phyloP scores from a whole-genome alignment of 1,284 basidiomycete species.

The Moesziomyces globuligerus region DNA sequence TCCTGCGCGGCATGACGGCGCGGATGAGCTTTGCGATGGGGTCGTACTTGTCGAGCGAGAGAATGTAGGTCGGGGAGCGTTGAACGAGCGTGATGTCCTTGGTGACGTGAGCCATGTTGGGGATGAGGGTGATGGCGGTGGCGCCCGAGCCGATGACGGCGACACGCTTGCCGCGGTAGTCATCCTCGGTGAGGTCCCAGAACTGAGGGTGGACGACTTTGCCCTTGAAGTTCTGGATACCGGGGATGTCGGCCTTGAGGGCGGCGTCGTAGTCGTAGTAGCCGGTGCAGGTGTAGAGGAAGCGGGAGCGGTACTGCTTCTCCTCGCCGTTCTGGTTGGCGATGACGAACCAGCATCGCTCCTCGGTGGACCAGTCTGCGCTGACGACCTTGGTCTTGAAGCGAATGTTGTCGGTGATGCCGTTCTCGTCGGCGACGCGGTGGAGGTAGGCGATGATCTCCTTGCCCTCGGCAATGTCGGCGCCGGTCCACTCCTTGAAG shows the following conservation, averaged over 20 bases:
- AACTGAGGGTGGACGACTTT: constrained; percentile 63
- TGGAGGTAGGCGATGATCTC: constrained; percentile 60
- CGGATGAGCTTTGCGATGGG: constrained; percentile 52
- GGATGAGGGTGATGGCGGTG: constrained; percentile 64
- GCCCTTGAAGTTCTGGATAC: constrained; percentile 61
- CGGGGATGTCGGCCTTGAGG: constrained; percentile 59
- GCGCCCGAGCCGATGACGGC: constrained; percentile 65
- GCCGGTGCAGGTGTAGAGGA: constrained; percentile 56
- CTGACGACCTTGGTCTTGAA: constrained; percentile 49
- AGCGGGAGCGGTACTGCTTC: constrained; percentile 43
- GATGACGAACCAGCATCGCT: constrained; percentile 54
- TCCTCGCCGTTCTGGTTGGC: constrained; percentile 31
- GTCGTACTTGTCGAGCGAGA: constrained; percentile 57
- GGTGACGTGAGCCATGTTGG: constrained; percentile 52
- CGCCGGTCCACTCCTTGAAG: constrained; percentile 55
- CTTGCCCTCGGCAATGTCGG: constrained; percentile 58
- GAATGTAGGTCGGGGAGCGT: constrained; percentile 63
- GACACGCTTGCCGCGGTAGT: constrained; percentile 64
- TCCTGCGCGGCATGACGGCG: constrained; percentile 46
- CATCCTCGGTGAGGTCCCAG: constrained; percentile 52
- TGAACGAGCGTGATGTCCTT: constrained; percentile 65
- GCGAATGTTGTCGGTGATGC: constrained; percentile 53
- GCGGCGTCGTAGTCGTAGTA: constrained; percentile 63
- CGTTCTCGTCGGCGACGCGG: constrained; percentile 53
- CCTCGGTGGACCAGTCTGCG: constrained; percentile 48